A percentile compares a stretch with the other conserved stretches of the same genome.
These are phyloP conservation scores for Talaromyces adpressus DNA, from an alignment of 495 filamentous ascomycete genomes.

Conservation along the genomic window DNA sequence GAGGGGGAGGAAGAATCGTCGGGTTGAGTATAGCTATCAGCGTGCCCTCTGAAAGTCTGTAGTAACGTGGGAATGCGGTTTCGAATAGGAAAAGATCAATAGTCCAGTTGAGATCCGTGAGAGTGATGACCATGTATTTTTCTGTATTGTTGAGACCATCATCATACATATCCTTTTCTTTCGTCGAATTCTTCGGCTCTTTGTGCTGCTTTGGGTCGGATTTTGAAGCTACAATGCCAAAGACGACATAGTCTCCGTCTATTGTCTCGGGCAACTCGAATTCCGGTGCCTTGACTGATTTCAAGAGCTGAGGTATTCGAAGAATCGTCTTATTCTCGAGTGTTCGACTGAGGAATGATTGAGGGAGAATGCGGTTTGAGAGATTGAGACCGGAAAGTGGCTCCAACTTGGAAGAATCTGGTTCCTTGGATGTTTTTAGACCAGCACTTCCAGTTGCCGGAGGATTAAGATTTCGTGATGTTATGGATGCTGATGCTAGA, in stretches of 20 bases:
- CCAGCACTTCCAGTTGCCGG: not conserved
- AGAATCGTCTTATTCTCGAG: slow-evolving; percentile 70
- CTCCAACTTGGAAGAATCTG: slow-evolving; percentile 58
- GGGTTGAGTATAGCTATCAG: slow-evolving; percentile 94
- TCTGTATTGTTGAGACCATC: slow-evolving; percentile 50
- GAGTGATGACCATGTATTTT: slow-evolving; percentile 86
- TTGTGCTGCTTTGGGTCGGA: slow-evolving; percentile 71
- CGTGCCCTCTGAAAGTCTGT: slow-evolving; percentile 80
- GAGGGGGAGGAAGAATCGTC: slow-evolving; percentile 76
- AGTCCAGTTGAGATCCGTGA: slow-evolving; percentile 87
- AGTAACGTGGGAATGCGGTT: slow-evolving; percentile 81
- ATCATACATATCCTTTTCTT: slow-evolving; percentile 40
- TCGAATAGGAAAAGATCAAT: slow-evolving; percentile 90
- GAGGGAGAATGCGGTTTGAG: slow-evolving; percentile 77
- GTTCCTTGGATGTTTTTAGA: slow-evolving; percentile 12
- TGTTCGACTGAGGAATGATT: slow-evolving; percentile 66
- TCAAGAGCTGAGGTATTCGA: slow-evolving; percentile 74
- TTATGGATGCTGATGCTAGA: slow-evolving; percentile 17
- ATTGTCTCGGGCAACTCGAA: slow-evolving; percentile 82
- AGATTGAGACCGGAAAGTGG: slow-evolving; percentile 81
- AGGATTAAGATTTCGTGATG: not conserved
- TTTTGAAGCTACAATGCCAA: slow-evolving; percentile 81
- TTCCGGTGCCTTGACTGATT: slow-evolving; percentile 71
- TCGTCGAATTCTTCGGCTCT: slow-evolving; percentile 35
- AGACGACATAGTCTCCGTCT: slow-evolving; percentile 78